These are phyloP conservation scores for Debaryomyces sp. DNA, from an alignment of 1,139 yeast species.

Conservation along the genomic window DNA sequence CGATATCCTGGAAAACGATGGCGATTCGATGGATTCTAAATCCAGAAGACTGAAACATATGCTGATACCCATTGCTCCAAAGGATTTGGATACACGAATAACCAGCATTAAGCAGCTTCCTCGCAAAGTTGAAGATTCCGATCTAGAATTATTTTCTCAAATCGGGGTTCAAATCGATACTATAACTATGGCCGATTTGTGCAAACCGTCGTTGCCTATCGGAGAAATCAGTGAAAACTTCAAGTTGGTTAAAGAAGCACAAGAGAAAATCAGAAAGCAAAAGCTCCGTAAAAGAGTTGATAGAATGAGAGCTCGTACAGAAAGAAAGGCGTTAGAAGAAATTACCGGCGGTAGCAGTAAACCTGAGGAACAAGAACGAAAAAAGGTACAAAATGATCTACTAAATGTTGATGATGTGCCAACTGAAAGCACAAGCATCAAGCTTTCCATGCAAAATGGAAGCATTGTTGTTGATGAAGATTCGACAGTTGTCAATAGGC, in stretches of 20 bases:
- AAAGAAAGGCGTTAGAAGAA: slow-evolving; percentile 31
- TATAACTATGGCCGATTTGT: slow-evolving; percentile 81
- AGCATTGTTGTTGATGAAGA: slow-evolving; percentile 65
- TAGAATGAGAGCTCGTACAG: slow-evolving; percentile 34
- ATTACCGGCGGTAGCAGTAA: slow-evolving; percentile 38
- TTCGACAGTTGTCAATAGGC: slow-evolving; percentile 74
- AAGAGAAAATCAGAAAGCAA: slow-evolving; percentile 30
- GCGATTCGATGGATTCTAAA: slow-evolving; percentile 7
- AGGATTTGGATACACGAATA: slow-evolving; percentile 33
- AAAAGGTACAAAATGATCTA: slow-evolving; percentile 15
- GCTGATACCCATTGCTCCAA: slow-evolving; percentile 35
- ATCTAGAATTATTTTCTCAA: slow-evolving; percentile 42
- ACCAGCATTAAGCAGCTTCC: slow-evolving; percentile 46
- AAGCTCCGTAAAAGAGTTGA: slow-evolving; percentile 38
- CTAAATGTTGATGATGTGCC: slow-evolving; percentile 18
- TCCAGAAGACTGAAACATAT: neutral
- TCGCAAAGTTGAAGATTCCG: slow-evolving; percentile 40
- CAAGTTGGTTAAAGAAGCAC: slow-evolving; percentile 62
- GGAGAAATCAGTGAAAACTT: slow-evolving; percentile 73
- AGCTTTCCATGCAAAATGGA: slow-evolving; percentile 61
- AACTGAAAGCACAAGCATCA: slow-evolving; percentile 34
- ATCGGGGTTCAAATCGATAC: slow-evolving; percentile 57
- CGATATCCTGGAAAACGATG: slow-evolving; percentile 7
- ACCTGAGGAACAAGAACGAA: slow-evolving; percentile 14
- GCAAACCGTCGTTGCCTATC: slow-evolving; percentile 76